Conservation (phyloP, 257 asterid species). For the Pogostemon cablin region DNA sequence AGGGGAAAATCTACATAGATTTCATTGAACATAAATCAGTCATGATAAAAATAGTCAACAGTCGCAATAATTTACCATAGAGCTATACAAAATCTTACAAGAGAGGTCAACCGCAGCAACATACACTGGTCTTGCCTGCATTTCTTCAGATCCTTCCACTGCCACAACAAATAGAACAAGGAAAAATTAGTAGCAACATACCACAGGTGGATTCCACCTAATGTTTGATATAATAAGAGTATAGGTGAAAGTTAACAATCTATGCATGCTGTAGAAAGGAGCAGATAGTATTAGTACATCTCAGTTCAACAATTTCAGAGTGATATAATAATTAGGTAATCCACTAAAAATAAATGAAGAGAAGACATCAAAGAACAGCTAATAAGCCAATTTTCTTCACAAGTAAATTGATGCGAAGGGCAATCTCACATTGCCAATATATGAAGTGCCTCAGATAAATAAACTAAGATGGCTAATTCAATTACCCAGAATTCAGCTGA, state of each 20-base stretch:
- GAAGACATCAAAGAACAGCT: constrained; percentile 21
- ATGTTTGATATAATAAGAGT: neutral
- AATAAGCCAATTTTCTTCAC: neutral
- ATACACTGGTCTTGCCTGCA: constrained; percentile 91
- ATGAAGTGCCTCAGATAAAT: neutral
- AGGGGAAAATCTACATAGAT: constrained; percentile 9
- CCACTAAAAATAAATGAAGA: neutral
- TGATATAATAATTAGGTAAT: neutral
- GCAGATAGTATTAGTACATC: constrained; percentile 26
- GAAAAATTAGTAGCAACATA: neutral
- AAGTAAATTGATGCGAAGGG: constrained; percentile 8
- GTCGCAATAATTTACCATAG: constrained; percentile 24
- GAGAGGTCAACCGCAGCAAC: constrained; percentile 95
- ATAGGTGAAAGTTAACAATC: constrained; percentile 20
- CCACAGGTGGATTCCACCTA: neutral
- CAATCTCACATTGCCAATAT: constrained; percentile 9
- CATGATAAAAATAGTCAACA: constrained; percentile 13
- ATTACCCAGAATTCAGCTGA: constrained; percentile 15
- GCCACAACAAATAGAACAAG: constrained; percentile 41
- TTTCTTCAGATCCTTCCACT: constrained; percentile 84
- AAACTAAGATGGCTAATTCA: constrained; percentile 11
- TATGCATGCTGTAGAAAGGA: constrained; percentile 15
- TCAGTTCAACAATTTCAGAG: constrained; percentile 17
- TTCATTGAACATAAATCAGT: constrained; percentile 19
- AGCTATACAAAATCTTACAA: constrained; percentile 56